These are phyloP conservation scores for Tetrahymena elliotti DNA, from an alignment of 73 alveolate genomes.

Conservation along the genomic window DNA sequence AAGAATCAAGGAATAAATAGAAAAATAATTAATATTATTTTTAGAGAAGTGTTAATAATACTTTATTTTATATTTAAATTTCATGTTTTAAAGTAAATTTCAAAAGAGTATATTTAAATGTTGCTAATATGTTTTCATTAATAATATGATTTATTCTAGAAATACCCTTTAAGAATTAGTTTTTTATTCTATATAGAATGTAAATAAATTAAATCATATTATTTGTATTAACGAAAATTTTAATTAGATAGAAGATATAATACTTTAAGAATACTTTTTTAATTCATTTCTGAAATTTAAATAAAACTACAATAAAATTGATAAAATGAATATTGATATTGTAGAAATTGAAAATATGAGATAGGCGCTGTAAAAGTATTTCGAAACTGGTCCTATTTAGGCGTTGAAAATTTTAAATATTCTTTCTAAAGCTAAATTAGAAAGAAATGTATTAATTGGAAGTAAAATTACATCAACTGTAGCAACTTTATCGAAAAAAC, in stretches of 20 bases:
- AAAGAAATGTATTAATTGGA: not conserved
- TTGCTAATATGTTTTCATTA: no score
- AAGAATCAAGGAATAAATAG: no score
- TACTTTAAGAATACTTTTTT: no score
- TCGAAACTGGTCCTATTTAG: not conserved
- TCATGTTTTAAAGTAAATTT: no score
- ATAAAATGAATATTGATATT: not conserved
- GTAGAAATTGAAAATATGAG: not conserved
- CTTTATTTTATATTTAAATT: no score
- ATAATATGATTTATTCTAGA: not conserved
- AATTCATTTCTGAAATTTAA: not conserved
- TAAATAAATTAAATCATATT: no score
- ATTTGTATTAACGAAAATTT: not conserved
- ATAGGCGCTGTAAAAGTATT: not conserved
- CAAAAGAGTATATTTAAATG: not conserved
- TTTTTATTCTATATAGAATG: not conserved
- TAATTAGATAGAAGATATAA: not conserved
- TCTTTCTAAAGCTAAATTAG: not conserved
- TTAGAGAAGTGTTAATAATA: no score
- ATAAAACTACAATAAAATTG: not conserved
- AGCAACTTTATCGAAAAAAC: not conserved
- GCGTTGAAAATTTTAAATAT: not conserved
- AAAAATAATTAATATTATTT: no score
- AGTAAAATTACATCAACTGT: not conserved
- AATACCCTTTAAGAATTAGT: no score